Conservation (phyloP, 495 filamentous ascomycete species). For the Lophium mytilinum region DNA sequence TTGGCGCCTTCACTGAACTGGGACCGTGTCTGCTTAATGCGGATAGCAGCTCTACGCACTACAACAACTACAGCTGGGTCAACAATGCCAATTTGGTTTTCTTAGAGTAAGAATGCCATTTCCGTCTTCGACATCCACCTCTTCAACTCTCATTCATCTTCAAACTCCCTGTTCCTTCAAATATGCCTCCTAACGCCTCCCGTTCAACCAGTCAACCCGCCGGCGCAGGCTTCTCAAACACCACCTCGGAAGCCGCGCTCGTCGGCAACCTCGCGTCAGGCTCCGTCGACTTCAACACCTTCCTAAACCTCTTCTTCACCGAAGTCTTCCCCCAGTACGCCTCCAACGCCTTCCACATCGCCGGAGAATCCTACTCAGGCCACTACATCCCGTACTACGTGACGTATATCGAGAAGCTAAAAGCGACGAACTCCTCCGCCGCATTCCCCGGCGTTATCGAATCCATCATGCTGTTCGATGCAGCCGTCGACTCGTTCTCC, state of each 20-base stretch:
- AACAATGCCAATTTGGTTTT: conserved; percentile 54
- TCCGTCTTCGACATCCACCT: no score
- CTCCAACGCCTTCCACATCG: conserved; percentile 94
- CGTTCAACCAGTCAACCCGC: conserved; percentile 77
- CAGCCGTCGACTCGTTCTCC: no score
- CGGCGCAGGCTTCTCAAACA: conserved; percentile 97
- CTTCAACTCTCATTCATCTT: conserved; percentile 71
- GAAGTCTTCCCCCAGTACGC: conserved; percentile 87
- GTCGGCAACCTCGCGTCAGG: conserved; percentile 93
- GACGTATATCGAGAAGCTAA: no score
- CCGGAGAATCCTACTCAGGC: conserved; percentile 93
- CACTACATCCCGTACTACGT: conserved; percentile 72
- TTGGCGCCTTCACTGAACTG: conserved; percentile 93
- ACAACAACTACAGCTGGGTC: conserved; percentile 96
- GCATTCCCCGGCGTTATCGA: no score
- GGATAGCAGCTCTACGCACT: conserved; percentile 68
- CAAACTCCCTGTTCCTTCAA: conserved; percentile 17
- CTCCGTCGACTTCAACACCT: conserved; percentile 94
- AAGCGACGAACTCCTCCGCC: no score
- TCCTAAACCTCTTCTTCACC: conserved; percentile 96
- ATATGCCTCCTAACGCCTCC: no score
- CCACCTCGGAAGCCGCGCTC: conserved; percentile 44
- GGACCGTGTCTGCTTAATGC: conserved; percentile 67
- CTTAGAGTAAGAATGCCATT: no score
- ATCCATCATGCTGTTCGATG: no score